Conservation (phyloP, 2,329 filamentous ascomycete species). For the Cladophialophora bantiana region DNA sequence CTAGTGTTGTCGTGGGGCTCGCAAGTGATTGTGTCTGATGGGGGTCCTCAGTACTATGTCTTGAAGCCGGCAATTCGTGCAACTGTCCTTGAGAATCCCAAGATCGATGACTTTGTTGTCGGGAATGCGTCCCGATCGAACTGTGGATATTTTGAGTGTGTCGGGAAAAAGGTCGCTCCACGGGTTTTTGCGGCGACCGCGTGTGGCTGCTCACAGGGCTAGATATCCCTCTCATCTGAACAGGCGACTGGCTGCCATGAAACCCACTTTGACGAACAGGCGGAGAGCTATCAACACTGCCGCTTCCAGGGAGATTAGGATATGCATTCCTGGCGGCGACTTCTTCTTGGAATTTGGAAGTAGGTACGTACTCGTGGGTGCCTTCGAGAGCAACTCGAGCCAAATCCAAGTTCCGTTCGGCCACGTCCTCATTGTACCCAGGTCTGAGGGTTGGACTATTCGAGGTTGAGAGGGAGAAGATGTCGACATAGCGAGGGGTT, state of each 20-base stretch:
- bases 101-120: constrained; percentile 15
- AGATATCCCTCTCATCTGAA: not conserved
- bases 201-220: constrained; percentile 20
- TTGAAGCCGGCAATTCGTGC: constrained; percentile 6
- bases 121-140: constrained; percentile 16
- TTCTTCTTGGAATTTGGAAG: constrained; percentile 39
- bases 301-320: constrained; percentile 24
- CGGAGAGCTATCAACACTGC: constrained; percentile 10
- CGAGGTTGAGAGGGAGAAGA: constrained; percentile 35
- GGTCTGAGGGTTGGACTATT: constrained; percentile 11
- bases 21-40: not conserved
- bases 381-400: constrained; percentile 26
- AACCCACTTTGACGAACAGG: constrained; percentile 3
- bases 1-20: not conserved
- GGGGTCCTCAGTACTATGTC: not conserved
- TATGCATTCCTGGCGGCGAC: constrained; percentile 38
- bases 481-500: constrained; percentile 37
- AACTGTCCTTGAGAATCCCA: constrained; percentile 9
- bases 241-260: not conserved
- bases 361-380: constrained; percentile 27
- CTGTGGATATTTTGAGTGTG: constrained; percentile 8
- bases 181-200: constrained; percentile 9
- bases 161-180: constrained; percentile 12
- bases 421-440: constrained; percentile 40
- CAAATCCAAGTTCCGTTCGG: constrained; percentile 36